Percentiles rank a stretch among this genome's conserved stretches.
These are phyloP conservation scores for Neostapfia colusana DNA, from an alignment of 176 grass and related monocot genomes.

Conservation along the genomic window DNA sequence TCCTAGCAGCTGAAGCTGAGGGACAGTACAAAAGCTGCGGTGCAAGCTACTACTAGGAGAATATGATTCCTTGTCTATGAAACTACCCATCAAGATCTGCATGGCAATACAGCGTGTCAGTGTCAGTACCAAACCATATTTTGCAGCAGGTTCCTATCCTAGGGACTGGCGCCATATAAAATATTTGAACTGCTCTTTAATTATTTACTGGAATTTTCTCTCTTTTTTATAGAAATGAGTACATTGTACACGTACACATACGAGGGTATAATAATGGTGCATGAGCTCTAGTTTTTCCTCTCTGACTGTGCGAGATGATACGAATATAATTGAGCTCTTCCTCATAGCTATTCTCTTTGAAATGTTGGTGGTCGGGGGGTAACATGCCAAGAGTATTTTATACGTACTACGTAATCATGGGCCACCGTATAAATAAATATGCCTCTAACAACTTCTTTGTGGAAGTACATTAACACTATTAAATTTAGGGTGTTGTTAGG, in stretches of 20 bases:
- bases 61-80: constrained; percentile 30
- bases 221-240: not conserved
- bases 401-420: not conserved
- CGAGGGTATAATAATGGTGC: too few relatives aligned
- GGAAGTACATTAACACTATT: constrained; percentile 9
- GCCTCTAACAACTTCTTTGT: constrained; percentile 14
- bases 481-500: constrained; percentile 33
- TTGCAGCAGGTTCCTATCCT: not conserved
- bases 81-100: constrained; percentile 26
- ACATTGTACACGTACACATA: too few relatives aligned
- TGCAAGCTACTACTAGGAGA: constrained; percentile 11
- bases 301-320: not conserved
- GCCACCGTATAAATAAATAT: constrained; percentile 15
- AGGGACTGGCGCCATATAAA: not conserved
- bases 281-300: not conserved
- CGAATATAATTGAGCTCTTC: not conserved
- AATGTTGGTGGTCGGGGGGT: constrained; percentile 41
- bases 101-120: not conserved
- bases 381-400: constrained; percentile 28
- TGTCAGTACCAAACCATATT: constrained; percentile 6
- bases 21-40: not conserved
- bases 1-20: not conserved
- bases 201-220: not conserved
- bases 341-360: not conserved
- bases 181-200: not conserved